phyloP scores from a whole-genome alignment of 1,139 yeast species.

The Scheffersomyces illinoinensis region DNA sequence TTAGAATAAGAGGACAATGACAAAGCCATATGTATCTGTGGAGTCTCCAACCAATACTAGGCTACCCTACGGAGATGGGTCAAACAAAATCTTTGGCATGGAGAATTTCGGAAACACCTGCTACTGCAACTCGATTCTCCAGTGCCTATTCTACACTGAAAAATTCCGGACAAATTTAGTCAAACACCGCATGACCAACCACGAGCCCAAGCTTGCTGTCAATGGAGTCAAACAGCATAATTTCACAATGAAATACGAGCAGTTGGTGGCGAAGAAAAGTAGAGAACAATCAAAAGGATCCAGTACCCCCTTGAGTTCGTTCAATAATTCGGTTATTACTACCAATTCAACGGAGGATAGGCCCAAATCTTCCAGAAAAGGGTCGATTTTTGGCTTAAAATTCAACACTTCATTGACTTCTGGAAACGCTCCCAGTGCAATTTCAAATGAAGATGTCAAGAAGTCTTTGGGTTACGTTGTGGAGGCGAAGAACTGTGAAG shows the following conservation, averaged over 20 bases:
- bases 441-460: constrained; percentile 11
- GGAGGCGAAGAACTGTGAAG: constrained; percentile 35
- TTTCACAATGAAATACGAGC: constrained; percentile 49
- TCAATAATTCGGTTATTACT: background rate
- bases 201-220: constrained; percentile 39
- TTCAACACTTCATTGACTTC: constrained; percentile 22
- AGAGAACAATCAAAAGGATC: constrained; percentile 34
- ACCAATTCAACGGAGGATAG: constrained; percentile 18
- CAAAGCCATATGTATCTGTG: background rate
- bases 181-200: constrained; percentile 31
- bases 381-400: constrained; percentile 45
- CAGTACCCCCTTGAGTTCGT: background rate
- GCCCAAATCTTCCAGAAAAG: constrained; percentile 34
- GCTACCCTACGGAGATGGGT: constrained; percentile 61
- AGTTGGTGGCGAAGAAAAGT: constrained; percentile 36
- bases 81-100: constrained; percentile 81
- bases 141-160: constrained; percentile 77
- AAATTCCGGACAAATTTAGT: constrained; percentile 63
- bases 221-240: constrained; percentile 47
- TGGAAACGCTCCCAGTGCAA: constrained; percentile 8
- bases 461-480: constrained; percentile 21
- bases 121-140: constrained; percentile 89
- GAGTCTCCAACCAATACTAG: background rate
- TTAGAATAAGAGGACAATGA: background rate
- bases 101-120: constrained; percentile 96